Evolutionary conservation across 31 red algal genomes (phyloP).

Genomic region (Asparagopsis taxiformis): DNA sequence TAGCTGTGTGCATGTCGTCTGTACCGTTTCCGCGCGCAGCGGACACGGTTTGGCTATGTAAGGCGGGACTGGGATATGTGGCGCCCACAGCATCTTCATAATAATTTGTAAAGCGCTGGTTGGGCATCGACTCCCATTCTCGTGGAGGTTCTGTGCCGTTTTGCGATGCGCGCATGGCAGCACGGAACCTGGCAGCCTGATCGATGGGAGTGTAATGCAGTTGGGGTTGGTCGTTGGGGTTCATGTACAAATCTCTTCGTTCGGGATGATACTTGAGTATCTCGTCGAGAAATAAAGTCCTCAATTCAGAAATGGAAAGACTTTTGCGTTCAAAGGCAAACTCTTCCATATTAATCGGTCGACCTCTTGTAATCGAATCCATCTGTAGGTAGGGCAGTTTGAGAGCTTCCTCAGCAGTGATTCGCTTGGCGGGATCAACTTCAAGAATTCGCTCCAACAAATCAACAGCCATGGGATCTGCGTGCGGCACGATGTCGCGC

Average conservation of each 20-base stretch:
- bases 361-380: constrained; percentile 47
- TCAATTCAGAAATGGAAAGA: constrained; percentile 54
- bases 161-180: constrained; percentile 49
- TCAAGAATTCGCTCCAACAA: constrained; percentile 74
- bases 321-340: constrained; percentile 93
- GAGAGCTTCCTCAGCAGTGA: constrained; percentile 71
- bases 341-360: constrained; percentile 74
- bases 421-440: constrained; percentile 80
- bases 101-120: constrained; percentile 40
- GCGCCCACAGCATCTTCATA: constrained; percentile 15
- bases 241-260: constrained; percentile 40
- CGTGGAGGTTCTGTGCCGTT: constrained; percentile 55
- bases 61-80: too few relatives aligned
- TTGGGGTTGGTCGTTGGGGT: constrained; percentile 19
- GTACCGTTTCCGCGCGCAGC: too few relatives aligned
- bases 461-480: constrained; percentile 55
- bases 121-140: constrained; percentile 68
- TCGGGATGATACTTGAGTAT: constrained; percentile 92
- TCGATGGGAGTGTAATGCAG: constrained; percentile 45
- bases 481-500: constrained; percentile 41
- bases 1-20: too few relatives aligned
- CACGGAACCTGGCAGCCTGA: constrained; percentile 50
- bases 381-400: constrained; percentile 81
- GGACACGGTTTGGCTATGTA: too few relatives aligned
- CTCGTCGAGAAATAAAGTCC: constrained; percentile 84